Evolutionary conservation across 371 early-diverging fungal genomes (phyloP), one percentile per base, ranked within the genome.

Genomic region (Mortierella sp.): DNA sequence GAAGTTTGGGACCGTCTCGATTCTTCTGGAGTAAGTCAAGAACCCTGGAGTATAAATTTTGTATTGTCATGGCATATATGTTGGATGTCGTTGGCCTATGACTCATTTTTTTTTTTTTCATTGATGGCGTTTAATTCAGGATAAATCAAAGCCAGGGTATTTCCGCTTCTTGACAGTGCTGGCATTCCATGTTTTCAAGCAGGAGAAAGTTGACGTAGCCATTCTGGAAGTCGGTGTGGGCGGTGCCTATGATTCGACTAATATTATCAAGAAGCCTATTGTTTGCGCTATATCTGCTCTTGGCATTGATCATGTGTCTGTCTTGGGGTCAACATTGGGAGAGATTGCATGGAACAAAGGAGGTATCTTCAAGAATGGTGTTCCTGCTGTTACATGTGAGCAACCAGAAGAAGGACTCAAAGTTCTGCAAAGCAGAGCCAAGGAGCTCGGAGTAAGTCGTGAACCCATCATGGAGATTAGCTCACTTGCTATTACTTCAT

Each of bases 311-410:
- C 96, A 96, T 72, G 88, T 90, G 57, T 84, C 80, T 45, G 84
- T 93, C 8, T 80, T 96, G 58, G 96, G 96, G 23, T 77, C 90
- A 42, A 95, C 94, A 0, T 81, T 95, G 56, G 89, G 86, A 29
- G 83, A 91, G 68, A 97, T 98, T 82, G 97, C 97, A 32, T 95
- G 95, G 96, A 95, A 98, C 83, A 98, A 97, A 73, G 93, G 93
- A 37, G 97, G 97, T 1, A 96, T 97, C 49, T 93, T 95, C 75
- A 97, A 97, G 91, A 69, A 72, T 0, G 83, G 85, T 31, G 89
- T 90, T 0, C 95, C 96, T 0, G 92, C 88, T 1, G 74, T 95
- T 49, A 86, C 93, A 2, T 89, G 91, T 37, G 86, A 87, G 32
- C 98, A 98, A 81, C 83, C 85, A 0, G 85, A 85, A 12, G 89